Percentiles rank a stretch among this genome's conserved stretches.
Conservation (phyloP, 148 eudicot genomes). For the Rhododendron vialii region DNA sequence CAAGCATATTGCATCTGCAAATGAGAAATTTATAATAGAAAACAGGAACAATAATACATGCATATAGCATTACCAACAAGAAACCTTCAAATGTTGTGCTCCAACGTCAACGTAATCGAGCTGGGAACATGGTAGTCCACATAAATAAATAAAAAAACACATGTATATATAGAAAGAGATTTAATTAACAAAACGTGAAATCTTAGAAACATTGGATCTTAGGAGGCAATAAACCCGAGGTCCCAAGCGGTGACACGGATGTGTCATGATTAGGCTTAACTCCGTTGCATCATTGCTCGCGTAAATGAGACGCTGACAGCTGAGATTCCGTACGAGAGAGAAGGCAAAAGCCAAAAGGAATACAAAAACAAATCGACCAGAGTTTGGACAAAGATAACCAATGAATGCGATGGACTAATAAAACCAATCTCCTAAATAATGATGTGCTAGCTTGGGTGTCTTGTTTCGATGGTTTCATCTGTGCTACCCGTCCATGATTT, state of each 20-base stretch:
- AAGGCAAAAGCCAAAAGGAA: too few species aligned
- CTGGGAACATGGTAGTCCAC: not conserved
- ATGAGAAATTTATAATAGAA: not conserved
- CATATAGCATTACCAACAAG: not conserved
- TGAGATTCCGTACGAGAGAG: too few species aligned
- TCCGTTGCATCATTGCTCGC: not conserved
- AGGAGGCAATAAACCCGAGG: too few species aligned
- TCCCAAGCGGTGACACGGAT: too few species aligned
- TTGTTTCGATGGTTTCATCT: too few species aligned
- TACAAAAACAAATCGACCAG: not conserved
- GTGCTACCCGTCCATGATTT: too few species aligned
- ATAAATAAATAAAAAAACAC: too few species aligned
- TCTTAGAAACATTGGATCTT: too few species aligned
- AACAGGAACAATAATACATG: not conserved
- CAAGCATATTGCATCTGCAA: not conserved
- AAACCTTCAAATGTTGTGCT: not conserved
- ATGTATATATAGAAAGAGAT: too few species aligned
- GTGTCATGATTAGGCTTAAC: not conserved
- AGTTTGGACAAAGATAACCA: not conserved
- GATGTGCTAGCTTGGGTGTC: too few species aligned
- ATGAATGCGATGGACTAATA: not conserved
- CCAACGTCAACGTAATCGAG: not conserved
- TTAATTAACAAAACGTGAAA: too few species aligned
- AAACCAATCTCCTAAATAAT: too few species aligned
- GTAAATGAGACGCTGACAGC: not conserved